Percentiles rank a stretch among this genome's conserved stretches.
These are phyloP conservation scores for Linnemannia zychae DNA, from an alignment of 192 early-diverging fungal genomes.

Conservation along the genomic window DNA sequence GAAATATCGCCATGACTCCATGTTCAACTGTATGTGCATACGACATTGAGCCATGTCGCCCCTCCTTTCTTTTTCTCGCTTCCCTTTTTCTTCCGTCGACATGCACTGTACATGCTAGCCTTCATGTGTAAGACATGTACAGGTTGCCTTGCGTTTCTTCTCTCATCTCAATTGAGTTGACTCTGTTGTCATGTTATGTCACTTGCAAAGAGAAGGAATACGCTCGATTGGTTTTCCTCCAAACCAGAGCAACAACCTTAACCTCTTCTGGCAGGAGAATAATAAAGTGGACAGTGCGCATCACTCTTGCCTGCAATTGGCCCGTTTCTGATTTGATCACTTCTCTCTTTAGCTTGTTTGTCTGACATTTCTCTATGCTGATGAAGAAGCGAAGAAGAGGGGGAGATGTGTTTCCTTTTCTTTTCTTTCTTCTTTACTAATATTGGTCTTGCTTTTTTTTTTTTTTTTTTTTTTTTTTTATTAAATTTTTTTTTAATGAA, in stretches of 20 bases:
- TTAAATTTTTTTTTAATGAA: too few species aligned
- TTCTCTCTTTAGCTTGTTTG: neutral
- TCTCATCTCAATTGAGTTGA: neutral
- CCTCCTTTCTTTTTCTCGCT: neutral
- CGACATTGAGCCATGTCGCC: neutral
- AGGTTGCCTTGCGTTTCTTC: too few species aligned
- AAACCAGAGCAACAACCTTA: neutral
- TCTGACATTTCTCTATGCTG: neutral
- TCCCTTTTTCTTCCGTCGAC: neutral
- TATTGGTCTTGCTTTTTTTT: too few species aligned
- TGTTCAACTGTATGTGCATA: too few species aligned
- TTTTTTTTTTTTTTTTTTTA: neutral
- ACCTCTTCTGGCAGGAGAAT: neutral
- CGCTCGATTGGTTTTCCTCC: neutral
- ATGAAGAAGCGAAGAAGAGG: too few species aligned
- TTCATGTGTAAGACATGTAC: too few species aligned
- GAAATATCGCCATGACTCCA: too few species aligned
- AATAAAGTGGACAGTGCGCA: slow-evolving; percentile 20
- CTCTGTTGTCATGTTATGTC: neutral
- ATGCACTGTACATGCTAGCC: neutral
- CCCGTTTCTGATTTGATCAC: neutral
- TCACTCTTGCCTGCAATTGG: slow-evolving; percentile 2
- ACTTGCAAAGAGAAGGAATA: neutral
- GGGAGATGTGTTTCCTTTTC: too few species aligned
- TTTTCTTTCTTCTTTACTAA: too few species aligned